Evolutionary conservation across 1,284 basidiomycete species (phyloP), one percentile per base, ranked within the genome.

Genomic region (Kalmanozyma brasiliensis): DNA sequence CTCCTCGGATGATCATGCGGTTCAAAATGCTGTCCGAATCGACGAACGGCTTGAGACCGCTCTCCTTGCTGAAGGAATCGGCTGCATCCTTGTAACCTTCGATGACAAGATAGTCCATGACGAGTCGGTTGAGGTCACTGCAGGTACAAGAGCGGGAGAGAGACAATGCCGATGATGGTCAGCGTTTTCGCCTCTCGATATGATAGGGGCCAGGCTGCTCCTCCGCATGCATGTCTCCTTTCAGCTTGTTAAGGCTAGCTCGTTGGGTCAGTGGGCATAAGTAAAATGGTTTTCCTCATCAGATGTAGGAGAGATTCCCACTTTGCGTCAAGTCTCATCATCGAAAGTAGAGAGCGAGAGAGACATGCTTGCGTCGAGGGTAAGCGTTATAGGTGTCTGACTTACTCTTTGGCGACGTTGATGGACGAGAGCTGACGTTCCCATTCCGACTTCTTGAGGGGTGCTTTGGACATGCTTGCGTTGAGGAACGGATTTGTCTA

Each of bases 91-190:
- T 94, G 86, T 95, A 97, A 2, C 95, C 95, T 82, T 98, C 94
- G 55, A 96, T 93, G 66, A 98, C 91, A 58, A 98, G 89, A 83
- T 97, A 98, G 83, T 99, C 93, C 89, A 97, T 94, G 43, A 98
- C 89, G n/a, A 98, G 87, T 5, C 90, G 88, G 83, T 98, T 96
- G 62, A 98, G 85, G 82, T 98, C 94, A 83, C 95, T 91, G 70
- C 56, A 29, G 20, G 16, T 19, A 36, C 26, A 24, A 26, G 8
- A 45, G 17, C 19, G 24, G 9, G 37, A 38, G 13, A 33, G n/a
- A 32, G 52, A 44, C 42, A 52, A 36, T 20, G 20, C 11, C 13
- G 26, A 29, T 29, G 7, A n/a, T 23, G 30, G 40, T 49, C 47
- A 55, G 46, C 26, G 11, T 29, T 29, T 11, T 6, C 11, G 26